A percentile compares a stretch with the other conserved stretches of the same genome.
Evolutionary conservation across 2,329 filamentous ascomycete genomes (phyloP).

Genomic region (Xylariaceae sp.): DNA sequence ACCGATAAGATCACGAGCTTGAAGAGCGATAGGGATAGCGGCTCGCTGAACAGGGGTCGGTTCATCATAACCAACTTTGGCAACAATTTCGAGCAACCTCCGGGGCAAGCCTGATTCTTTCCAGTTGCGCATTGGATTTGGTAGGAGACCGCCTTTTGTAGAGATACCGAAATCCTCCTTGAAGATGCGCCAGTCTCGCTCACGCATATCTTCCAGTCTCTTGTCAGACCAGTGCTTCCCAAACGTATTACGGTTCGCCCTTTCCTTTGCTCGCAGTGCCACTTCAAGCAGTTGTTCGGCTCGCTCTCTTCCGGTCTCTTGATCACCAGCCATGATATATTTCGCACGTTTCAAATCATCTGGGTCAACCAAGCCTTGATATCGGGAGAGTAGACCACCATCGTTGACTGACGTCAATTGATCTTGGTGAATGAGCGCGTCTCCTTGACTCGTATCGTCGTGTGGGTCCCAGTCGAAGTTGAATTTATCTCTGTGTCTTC

Average conservation of each 20-base stretch:
- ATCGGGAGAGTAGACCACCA: constrained; percentile 41
- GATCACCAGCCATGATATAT: constrained; percentile 69
- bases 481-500: constrained; percentile 92
- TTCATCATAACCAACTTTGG: constrained; percentile 82
- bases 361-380: constrained; percentile 51
- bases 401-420: constrained; percentile 60
- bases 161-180: constrained; percentile 98
- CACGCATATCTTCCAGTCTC: constrained; percentile 85
- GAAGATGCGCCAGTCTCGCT: constrained; percentile 98
- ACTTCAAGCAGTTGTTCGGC: constrained; percentile 80
- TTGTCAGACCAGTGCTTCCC: constrained; percentile 98
- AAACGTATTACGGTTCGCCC: constrained; percentile 65
- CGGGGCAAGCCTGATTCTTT: constrained; percentile 74
- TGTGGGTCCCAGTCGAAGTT: constrained; percentile 97
- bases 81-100: constrained; percentile 73
- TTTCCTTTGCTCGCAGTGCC: constrained; percentile 71
- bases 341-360: constrained; percentile 55
- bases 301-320: constrained; percentile 67
- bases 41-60: constrained; percentile 89
- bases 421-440: constrained; percentile 74
- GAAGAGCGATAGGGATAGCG: constrained; percentile 89
- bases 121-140: constrained; percentile 96
- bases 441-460: constrained; percentile 81
- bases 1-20: constrained; percentile 92
- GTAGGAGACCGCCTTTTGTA: constrained; percentile 86